Evolutionary conservation across 2,329 filamentous ascomycete genomes (phyloP).

Genomic region (Pseudocercospora crystallina): DNA sequence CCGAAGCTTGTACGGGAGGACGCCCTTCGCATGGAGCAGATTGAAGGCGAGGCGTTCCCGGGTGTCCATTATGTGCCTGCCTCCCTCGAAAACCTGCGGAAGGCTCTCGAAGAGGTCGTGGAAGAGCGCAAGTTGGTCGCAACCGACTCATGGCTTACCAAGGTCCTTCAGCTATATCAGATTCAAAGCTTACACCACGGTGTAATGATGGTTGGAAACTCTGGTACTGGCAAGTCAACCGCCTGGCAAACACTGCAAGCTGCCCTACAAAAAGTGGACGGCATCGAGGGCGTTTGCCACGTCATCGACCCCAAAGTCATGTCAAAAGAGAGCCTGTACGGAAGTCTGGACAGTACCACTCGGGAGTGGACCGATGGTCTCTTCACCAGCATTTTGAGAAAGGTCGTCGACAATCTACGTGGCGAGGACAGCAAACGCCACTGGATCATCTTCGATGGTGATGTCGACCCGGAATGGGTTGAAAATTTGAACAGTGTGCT

Average conservation of each 20-base stretch:
- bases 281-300: slow-evolving; percentile 89
- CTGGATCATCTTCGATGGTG: slow-evolving; percentile 99
- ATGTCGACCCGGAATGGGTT: slow-evolving; percentile 99
- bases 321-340: slow-evolving; percentile 97
- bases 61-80: slow-evolving; percentile 91
- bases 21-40: slow-evolving; percentile 80
- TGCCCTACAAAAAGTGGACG: slow-evolving; percentile 86
- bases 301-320: slow-evolving; percentile 99
- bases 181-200: slow-evolving; percentile 97
- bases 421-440: slow-evolving; percentile 95
- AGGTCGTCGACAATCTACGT: slow-evolving; percentile 97
- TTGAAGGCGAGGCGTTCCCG: slow-evolving; percentile 85
- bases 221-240: slow-evolving; percentile 93
- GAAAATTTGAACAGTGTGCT: slow-evolving; percentile 99
- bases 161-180: slow-evolving; percentile 94
- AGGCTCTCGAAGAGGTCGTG: slow-evolving; percentile 79
- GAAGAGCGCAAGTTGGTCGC: slow-evolving; percentile 83
- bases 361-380: slow-evolving; percentile 98
- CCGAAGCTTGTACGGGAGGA: slow-evolving; percentile 94
- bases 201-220: slow-evolving; percentile 99
- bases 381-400: slow-evolving; percentile 95
- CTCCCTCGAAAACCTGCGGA: slow-evolving; percentile 74
- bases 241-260: slow-evolving; percentile 92
- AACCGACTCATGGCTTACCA: slow-evolving; percentile 95
- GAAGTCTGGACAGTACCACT: slow-evolving; percentile 92